Base-by-base conservation (phyloP, 176 grass and related monocot genomes). In the Aegilops umbellulata region DNA sequence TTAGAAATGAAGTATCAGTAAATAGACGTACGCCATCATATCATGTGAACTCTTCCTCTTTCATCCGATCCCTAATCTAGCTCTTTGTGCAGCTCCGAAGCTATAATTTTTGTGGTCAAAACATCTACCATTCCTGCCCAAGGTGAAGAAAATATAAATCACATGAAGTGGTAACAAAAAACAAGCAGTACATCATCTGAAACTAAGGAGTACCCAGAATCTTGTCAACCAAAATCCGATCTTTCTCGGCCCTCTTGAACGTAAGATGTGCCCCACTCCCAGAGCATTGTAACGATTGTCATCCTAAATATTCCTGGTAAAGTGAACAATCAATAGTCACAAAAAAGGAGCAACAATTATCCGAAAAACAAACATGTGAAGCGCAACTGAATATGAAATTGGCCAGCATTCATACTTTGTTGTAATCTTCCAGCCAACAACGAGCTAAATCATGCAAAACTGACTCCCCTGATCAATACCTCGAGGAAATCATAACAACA, bases 391-490 rank as follows among this genome's bases (percentile, higher is more conserved):
- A 86, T 51, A 64, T 63, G 16, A 64, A 77, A 71, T 84, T 66
- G 63, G 31, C 36, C 17, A 79, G 47, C 78, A 86, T 60, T 74
- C 26, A 7, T 85, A 95, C 95, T 89, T 92, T 98, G 77, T 91
- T 98, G 73, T 98, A 98, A 74, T 94, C 91, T 85, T 98, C 95
- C 60, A 98, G 84, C 93, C 95, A 98, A 42, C 41, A 42, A 41
- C 9, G 38, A 42, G 10, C 41, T 42, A 42, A 42, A 42, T 42
- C 41, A 42, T 42, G 41, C 12, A 42, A 42, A 42, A 10, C 10
- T 42, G 0, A 12, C 10, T 42, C 41, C 41, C 41, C 41, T 42
- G 3, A 42, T 42, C 41, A 42, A 42, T 42, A 42, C 41, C 41
- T 42, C 10, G 10, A 11, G 41, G 41, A 42, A 42, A 42, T 42